These are phyloP conservation scores for Nakazawaea wickerhamii DNA, from an alignment of 805 yeast genomes.

Conservation along the genomic window DNA sequence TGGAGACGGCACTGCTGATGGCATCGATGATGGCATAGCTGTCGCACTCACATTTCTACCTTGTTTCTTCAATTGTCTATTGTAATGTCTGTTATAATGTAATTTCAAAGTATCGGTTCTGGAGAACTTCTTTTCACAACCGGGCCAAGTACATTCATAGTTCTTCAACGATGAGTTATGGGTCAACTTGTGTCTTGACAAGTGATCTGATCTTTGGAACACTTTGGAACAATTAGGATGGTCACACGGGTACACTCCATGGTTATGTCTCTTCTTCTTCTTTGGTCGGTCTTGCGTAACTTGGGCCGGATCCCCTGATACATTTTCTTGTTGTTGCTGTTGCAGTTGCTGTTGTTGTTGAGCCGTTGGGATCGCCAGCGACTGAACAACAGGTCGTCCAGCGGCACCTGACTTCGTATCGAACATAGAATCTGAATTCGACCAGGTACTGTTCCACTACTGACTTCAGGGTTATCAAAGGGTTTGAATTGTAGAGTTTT, in stretches of 20 bases:
- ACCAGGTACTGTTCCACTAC: too few species aligned
- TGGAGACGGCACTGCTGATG: neutral
- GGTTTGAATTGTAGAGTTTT: neutral
- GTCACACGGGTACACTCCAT: slow-evolving; percentile 27
- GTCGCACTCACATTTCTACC: neutral
- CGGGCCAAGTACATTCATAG: slow-evolving; percentile 39
- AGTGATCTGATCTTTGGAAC: slow-evolving; percentile 54
- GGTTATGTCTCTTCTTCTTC: slow-evolving; percentile 8
- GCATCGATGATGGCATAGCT: neutral
- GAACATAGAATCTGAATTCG: too few species aligned
- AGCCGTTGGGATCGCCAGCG: too few species aligned
- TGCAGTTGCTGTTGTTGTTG: too few species aligned
- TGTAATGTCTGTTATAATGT: slow-evolving; percentile 24
- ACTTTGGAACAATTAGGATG: slow-evolving; percentile 42
- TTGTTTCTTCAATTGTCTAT: slow-evolving; percentile 27
- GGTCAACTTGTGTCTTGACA: slow-evolving; percentile 49
- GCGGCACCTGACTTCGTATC: neutral
- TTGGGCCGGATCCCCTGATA: neutral
- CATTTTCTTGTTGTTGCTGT: neutral
- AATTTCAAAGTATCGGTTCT: slow-evolving; percentile 45
- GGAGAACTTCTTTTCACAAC: slow-evolving; percentile 49
- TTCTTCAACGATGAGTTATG: slow-evolving; percentile 39
- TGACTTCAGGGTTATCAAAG: too few species aligned
- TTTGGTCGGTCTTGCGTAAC: neutral
- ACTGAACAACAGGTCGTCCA: neutral